Base-by-base conservation (phyloP, 2,329 filamentous ascomycete genomes). In the Rugonectria rugulosa region DNA sequence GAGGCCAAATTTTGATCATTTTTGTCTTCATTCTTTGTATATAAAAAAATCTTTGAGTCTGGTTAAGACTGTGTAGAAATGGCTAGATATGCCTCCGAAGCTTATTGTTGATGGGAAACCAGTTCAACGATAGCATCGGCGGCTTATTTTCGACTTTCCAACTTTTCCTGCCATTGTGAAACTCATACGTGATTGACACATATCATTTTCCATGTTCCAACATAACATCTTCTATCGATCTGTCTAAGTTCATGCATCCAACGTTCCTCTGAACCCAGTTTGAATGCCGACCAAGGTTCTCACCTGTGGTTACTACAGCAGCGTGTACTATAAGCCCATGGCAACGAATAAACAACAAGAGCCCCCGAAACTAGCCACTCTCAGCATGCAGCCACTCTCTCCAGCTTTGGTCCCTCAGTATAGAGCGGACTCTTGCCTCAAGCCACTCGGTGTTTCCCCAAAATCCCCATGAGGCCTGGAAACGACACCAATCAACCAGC, bases 401-500 rank as follows among this genome's bases (percentile, higher is more conserved):
- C 81, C 82, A 85, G 0, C 43, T 60, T 8, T 66, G 46, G 27
- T 84, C 78, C 1, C 62, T 65, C 26, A 84, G 38, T 38, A 85
- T 84, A 2, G 67, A 75, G 34, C 81, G 72, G 0, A 81, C 82
- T 44, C 83, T 75, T 0, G 80, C 81, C 62, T 84, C 79, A 0
- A 86, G 75, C 83, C 83, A 86, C 32, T 79, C 75, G 0, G 80
- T 83, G 31, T 86, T 85, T 0, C 83, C 83, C 83, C 83, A 86
- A 56, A 85, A 85, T 0, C 83, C 83, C 83, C 83, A 86, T 0
- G 81, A 83, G 0, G 82, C 82, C 68, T 85, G 82, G 48, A 86
- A 86, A 6, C 83, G 69, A 56, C 86, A 78, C 87, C 87, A 90
- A 64, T 90, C 87, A 0, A 89, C 85, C 4, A 89, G 68, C 0